Base-by-base conservation (phyloP, 179 eudicot species). In the Sideroxylon spinosum region DNA sequence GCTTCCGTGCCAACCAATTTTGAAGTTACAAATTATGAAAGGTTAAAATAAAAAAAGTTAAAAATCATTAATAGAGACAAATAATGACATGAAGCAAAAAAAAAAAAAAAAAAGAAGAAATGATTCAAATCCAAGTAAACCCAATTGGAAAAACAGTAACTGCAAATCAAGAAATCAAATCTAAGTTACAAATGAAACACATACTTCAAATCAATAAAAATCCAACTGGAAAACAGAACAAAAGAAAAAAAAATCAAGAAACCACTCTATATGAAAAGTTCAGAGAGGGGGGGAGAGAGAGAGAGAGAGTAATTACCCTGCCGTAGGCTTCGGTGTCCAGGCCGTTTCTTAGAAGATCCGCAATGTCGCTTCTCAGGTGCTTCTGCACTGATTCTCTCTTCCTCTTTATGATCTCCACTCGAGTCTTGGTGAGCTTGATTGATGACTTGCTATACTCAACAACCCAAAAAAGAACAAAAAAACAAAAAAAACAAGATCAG, bases 351-450 rank as follows among this genome's bases (percentile, higher is more conserved):
- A 96, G 85, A 78, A 96, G 98, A 70, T 91, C 94, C 9, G 88
- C 87, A 52, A 96, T 84, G 64, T 96, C 99, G 64, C 87, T 90
- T 84, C 84, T 92, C 85, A 92, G 62, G 73, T 83, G 91, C 82
- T 83, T 94, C 90, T 85, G 89, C 91, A 86, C 91, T 78, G 98
- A 91, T 78, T 78, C 84, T 25, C 97, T 86, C 85, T 87, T 92
- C 88, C 86, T 91, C 83, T 75, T 85, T 76, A 94, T 87, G 82
- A 80, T 83, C 46, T 92, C 94, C 49, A 89, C 72, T 69, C 99
- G 83, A 1, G 83, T 80, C 79, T 71, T 85, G 49, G 87, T 87
- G 72, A 87, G 78, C 88, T 78, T 89, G 48, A 88, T 19, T 11
- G 83, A 79, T 22, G 97, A 71, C 84, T 96, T 96, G 93, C 99